phyloP scores from a whole-genome alignment of 2,329 filamentous ascomycete species.

The Aspergillus phoenicis region DNA sequence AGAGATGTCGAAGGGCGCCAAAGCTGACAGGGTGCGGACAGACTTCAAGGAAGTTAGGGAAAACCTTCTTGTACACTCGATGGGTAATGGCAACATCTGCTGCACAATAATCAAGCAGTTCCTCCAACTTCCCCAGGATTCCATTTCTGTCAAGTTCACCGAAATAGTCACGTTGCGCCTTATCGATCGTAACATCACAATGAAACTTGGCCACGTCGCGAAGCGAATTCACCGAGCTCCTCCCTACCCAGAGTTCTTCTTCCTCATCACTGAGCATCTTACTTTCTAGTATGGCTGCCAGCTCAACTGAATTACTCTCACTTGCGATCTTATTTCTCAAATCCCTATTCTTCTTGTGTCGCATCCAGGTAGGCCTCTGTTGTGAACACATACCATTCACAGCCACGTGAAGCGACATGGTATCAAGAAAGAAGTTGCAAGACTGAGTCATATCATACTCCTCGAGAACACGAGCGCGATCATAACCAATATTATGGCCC shows the following conservation, averaged over 20 bases:
- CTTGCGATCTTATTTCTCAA: slow-evolving; percentile 75
- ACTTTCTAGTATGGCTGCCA: slow-evolving; percentile 70
- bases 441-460: slow-evolving; percentile 86
- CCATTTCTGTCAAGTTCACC: slow-evolving; percentile 74
- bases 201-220: slow-evolving; percentile 97
- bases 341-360: slow-evolving; percentile 87
- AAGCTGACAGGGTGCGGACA: slow-evolving; percentile 98
- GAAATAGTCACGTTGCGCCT: slow-evolving; percentile 82
- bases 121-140: slow-evolving; percentile 71
- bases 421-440: slow-evolving; percentile 86
- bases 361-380: slow-evolving; percentile 96
- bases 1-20: slow-evolving; percentile 87
- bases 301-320: slow-evolving; percentile 69
- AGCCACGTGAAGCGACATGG: slow-evolving; percentile 96
- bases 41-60: slow-evolving; percentile 82
- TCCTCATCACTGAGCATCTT: slow-evolving; percentile 75
- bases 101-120: slow-evolving; percentile 90
- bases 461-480: slow-evolving; percentile 82
- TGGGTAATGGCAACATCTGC: slow-evolving; percentile 93
- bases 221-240: slow-evolving; percentile 92
- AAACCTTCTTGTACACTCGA: slow-evolving; percentile 88
- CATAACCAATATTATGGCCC: slow-evolving; percentile 95
- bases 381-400: slow-evolving; percentile 99
- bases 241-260: slow-evolving; percentile 91
- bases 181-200: slow-evolving; percentile 87